Percentiles rank a stretch among this genome's conserved stretches.
Evolutionary conservation across 2,329 filamentous ascomycete species (phyloP).

Genomic region (Ambrosiella cleistominuta): DNA sequence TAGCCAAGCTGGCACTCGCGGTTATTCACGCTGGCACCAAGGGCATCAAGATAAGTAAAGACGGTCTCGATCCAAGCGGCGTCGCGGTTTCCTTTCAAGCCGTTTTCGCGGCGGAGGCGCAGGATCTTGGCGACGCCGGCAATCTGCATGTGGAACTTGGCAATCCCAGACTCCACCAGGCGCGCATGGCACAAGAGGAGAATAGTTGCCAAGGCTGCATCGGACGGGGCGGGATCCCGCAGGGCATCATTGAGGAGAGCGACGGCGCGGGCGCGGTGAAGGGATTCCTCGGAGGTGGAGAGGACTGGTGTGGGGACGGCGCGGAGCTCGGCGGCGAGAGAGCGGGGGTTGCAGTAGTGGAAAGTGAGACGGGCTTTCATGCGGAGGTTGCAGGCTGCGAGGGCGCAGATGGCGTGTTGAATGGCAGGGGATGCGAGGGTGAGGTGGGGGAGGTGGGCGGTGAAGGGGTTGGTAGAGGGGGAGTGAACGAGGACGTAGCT

Average conservation of each 20-base stretch:
- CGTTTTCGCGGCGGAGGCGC: no score
- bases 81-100: slow-evolving; percentile 29
- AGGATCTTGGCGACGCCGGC: slow-evolving; percentile 85
- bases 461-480: slow-evolving; percentile 60
- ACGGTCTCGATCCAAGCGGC: slow-evolving; percentile 82
- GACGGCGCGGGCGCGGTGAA: slow-evolving; percentile 66
- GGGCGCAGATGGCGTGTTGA: slow-evolving; percentile 81
- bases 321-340: slow-evolving; percentile 30
- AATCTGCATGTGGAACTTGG: slow-evolving; percentile 85
- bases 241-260: slow-evolving; percentile 70
- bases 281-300: slow-evolving; percentile 44
- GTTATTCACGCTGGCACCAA: slow-evolving; percentile 82
- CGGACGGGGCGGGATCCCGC: slow-evolving; percentile 56
- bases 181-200: slow-evolving; percentile 81
- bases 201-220: slow-evolving; percentile 74
- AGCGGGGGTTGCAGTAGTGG: slow-evolving; percentile 37
- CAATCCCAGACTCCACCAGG: slow-evolving; percentile 82
- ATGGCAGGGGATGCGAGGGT: slow-evolving; percentile 63
- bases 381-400: slow-evolving; percentile 75
- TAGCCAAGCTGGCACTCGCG: slow-evolving; percentile 57
- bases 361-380: slow-evolving; percentile 55
- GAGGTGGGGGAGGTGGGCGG: slow-evolving; percentile 63
- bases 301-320: background rate
- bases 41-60: slow-evolving; percentile 88
- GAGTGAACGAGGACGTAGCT: slow-evolving; percentile 84